These are phyloP conservation scores for Phaeodactylum tricornutum DNA, from an alignment of 108 stramenopile species.

Conservation along the genomic window DNA sequence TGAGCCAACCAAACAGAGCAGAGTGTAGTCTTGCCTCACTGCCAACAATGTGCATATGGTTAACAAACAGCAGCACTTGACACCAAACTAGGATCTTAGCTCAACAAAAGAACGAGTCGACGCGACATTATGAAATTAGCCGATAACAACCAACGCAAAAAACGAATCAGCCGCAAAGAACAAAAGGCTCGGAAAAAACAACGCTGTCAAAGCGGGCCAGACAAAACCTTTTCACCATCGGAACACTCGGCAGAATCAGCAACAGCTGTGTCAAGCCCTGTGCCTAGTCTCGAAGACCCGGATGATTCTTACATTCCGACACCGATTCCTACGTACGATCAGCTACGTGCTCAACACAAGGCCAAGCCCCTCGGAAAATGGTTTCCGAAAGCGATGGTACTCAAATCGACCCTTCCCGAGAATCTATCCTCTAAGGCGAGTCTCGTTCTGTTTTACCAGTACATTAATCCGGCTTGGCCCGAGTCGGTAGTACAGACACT, in stretches of 20 bases:
- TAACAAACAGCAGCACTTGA: no score
- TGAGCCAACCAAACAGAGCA: no score
- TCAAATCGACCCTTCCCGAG: slow-evolving; percentile 44
- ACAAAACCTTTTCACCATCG: background rate
- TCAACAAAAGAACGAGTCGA: no score
- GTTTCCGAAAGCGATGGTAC: slow-evolving; percentile 72
- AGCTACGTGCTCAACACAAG: background rate
- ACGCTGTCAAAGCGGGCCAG: background rate
- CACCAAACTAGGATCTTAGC: no score
- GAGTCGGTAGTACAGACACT: slow-evolving; percentile 31
- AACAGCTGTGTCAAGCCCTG: background rate
- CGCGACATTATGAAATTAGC: no score
- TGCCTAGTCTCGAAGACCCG: background rate
- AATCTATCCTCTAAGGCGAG: slow-evolving; percentile 28
- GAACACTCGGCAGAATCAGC: background rate
- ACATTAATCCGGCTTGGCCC: slow-evolving; percentile 48
- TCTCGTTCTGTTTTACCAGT: slow-evolving; percentile 76
- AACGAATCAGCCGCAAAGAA: slow-evolving; percentile 17
- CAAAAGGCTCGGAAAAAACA: slow-evolving; percentile 20
- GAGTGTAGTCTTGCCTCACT: no score
- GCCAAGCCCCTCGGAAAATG: slow-evolving; percentile 59
- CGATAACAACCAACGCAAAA: no score
- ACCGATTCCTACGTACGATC: slow-evolving; percentile 6
- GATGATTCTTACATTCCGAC: slow-evolving; percentile 5
- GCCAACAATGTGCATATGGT: no score